phyloP scores from a whole-genome alignment of 495 filamentous ascomycete species.

The Neurospora terricola region DNA sequence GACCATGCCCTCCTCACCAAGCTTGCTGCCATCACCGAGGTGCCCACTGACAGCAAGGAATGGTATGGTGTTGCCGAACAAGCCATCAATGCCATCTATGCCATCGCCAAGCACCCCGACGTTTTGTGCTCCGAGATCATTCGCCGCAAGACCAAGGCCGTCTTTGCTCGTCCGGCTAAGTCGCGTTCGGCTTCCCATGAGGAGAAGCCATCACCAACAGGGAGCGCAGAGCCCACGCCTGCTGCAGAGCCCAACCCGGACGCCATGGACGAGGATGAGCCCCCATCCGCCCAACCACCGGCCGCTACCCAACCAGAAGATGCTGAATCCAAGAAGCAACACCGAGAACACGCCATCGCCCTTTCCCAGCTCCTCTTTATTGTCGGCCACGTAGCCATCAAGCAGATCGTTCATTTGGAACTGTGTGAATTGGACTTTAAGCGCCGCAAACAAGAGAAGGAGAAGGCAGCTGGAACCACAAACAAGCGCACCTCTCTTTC shows the following conservation, averaged over 20 bases:
- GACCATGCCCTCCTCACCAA: conserved; percentile 78
- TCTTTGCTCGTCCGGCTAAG: conserved; percentile 45
- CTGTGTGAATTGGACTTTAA: conserved; percentile 97
- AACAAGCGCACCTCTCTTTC: conserved; percentile 23
- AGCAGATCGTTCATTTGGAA: conserved; percentile 99
- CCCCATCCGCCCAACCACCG: conserved; percentile 17
- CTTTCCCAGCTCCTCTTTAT: conserved; percentile 91
- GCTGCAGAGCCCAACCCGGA: conserved; percentile 15
- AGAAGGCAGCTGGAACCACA: conserved; percentile 52
- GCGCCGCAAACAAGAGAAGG: conserved; percentile 85
- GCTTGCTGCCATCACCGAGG: conserved; percentile 74
- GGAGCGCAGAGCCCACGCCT: not conserved
- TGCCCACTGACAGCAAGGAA: conserved; percentile 80
- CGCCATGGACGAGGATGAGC: conserved; percentile 15
- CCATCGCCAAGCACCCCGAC: conserved; percentile 90
- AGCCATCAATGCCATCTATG: conserved; percentile 90
- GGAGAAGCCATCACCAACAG: conserved; percentile 15
- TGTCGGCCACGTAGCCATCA: conserved; percentile 93
- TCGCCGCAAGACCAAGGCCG: conserved; percentile 70
- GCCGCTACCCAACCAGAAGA: conserved; percentile 20
- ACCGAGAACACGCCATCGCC: conserved; percentile 55
- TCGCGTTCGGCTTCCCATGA: conserved; percentile 36
- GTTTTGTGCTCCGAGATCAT: conserved; percentile 88
- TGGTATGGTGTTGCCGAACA: conserved; percentile 98
- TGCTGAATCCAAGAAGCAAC: conserved; percentile 24